Evolutionary conservation across 1,284 basidiomycete genomes (phyloP).

Genomic region (Porogramme epimiltina): DNA sequence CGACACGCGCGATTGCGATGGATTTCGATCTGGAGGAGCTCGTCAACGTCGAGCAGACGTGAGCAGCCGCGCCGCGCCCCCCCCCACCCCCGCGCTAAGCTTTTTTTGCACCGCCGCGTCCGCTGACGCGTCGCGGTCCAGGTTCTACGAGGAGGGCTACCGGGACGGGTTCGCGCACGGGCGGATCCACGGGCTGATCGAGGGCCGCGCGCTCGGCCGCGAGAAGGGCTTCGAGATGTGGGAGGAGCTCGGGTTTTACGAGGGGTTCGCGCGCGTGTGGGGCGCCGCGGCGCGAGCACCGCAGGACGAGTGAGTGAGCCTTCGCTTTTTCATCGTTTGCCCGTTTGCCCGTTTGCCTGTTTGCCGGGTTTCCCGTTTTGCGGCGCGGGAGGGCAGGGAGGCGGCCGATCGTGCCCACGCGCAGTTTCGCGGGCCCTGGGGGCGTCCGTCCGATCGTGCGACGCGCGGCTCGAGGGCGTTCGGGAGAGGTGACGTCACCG

Average conservation of each 20-base stretch:
- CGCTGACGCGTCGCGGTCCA: constrained; percentile 31
- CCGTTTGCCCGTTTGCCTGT: no score
- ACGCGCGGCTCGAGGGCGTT: no score
- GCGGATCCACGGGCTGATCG: constrained; percentile 85
- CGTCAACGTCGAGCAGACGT: constrained; percentile 75
- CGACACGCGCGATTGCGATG: constrained; percentile 12
- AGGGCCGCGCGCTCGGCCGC: constrained; percentile 88
- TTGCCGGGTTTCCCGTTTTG: no score
- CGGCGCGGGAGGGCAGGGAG: no score
- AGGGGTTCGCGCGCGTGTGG: constrained; percentile 83
- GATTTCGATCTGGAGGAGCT: constrained; percentile 64
- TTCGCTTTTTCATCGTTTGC: background rate
- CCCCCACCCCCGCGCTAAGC: no score
- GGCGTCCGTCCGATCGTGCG: no score
- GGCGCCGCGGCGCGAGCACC: constrained; percentile 41
- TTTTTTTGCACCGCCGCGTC: no score
- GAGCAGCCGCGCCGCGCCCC: constrained; percentile 6
- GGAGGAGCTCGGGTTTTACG: constrained; percentile 95
- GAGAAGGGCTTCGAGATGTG: constrained; percentile 95
- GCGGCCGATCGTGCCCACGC: no score
- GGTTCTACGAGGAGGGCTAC: constrained; percentile 83
- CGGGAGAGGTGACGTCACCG: no score
- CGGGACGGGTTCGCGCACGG: constrained; percentile 83
- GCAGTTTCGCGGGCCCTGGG: no score
- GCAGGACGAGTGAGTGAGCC: constrained; percentile 45